phyloP scores from a whole-genome alignment of 805 yeast genomes.

The Myxozyma kluyveri region DNA sequence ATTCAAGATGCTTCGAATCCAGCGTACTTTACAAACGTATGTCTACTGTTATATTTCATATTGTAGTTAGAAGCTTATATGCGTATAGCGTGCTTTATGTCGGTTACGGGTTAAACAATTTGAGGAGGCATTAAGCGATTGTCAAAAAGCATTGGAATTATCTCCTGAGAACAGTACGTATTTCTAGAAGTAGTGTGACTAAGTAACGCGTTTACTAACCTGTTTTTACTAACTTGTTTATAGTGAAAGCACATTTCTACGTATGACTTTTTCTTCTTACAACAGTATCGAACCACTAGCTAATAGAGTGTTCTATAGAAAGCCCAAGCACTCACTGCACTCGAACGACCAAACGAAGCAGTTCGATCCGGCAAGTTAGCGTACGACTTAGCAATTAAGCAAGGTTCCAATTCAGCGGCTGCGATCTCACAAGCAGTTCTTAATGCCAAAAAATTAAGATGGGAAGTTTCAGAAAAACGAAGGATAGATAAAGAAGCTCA shows the following conservation, averaged over 20 bases:
- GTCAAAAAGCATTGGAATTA: constrained; percentile 34
- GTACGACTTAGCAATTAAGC: constrained; percentile 33
- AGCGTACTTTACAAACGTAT: constrained; percentile 34
- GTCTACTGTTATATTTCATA: constrained; percentile 1
- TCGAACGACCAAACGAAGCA: constrained; percentile 35
- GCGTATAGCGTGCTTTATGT: constrained; percentile 32
- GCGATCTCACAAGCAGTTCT: constrained; percentile 32
- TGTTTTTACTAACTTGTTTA: constrained; percentile 6
- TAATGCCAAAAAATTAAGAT: constrained; percentile 30
- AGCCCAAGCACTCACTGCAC: constrained; percentile 34
- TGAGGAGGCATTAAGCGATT: constrained; percentile 34
- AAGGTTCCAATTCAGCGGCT: constrained; percentile 34
- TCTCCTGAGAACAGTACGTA: constrained; percentile 27
- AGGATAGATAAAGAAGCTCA: constrained; percentile 29
- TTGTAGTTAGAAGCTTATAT: background rate
- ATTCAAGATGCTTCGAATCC: constrained; percentile 32
- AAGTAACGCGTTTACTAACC: background rate
- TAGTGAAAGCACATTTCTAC: constrained; percentile 34
- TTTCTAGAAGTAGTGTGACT: background rate
- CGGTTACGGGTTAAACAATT: constrained; percentile 29
- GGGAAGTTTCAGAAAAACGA: constrained; percentile 33
- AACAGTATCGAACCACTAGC: background rate
- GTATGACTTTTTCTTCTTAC: constrained; percentile 5
- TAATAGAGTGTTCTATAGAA: constrained; percentile 11
- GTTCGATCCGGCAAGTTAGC: constrained; percentile 33